phyloP scores from a whole-genome alignment of 352 stramenopile genomes.

The Ochromonadaceae sp. region DNA sequence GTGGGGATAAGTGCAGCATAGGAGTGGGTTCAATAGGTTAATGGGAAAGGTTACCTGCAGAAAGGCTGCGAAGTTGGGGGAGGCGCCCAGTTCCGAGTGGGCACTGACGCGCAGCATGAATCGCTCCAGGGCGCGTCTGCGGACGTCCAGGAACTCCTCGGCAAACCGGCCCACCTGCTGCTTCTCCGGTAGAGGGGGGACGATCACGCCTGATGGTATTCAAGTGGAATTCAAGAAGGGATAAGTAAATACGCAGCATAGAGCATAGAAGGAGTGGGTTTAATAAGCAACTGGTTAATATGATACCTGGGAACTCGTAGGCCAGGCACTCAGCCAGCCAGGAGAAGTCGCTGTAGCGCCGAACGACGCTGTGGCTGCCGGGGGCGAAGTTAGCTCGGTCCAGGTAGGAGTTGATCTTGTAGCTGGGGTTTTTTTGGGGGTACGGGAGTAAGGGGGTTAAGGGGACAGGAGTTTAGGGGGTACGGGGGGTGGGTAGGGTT shows the following conservation, averaged over 20 bases:
- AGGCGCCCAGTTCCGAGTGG: conserved; percentile 26
- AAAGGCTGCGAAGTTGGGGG: conserved; percentile 29
- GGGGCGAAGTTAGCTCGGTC: conserved; percentile 21
- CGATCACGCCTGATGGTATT: no score
- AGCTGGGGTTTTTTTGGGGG: no score
- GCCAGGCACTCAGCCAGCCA: conserved; percentile 65
- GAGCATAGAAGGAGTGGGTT: no score
- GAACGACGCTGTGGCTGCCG: conserved; percentile 57
- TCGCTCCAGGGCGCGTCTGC: background rate
- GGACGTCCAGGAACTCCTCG: background rate
- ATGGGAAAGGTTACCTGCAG: conserved; percentile 11
- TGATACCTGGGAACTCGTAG: conserved; percentile 61
- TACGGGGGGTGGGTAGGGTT: no score
- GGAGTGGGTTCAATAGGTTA: no score
- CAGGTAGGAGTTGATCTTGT: conserved; percentile 50
- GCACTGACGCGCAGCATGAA: conserved; percentile 24
- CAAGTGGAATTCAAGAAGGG: no score
- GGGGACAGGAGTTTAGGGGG: no score
- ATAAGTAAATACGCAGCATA: no score
- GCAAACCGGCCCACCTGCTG: conserved; percentile 10
- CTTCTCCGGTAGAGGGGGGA: conserved; percentile 16
- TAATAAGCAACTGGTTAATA: no score
- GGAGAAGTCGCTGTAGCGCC: conserved; percentile 69
- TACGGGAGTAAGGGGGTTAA: no score
- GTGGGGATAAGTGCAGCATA: no score